phyloP scores from a whole-genome alignment of 2,329 filamentous ascomycete genomes.

The Ceratocystiopsis sp. region DNA sequence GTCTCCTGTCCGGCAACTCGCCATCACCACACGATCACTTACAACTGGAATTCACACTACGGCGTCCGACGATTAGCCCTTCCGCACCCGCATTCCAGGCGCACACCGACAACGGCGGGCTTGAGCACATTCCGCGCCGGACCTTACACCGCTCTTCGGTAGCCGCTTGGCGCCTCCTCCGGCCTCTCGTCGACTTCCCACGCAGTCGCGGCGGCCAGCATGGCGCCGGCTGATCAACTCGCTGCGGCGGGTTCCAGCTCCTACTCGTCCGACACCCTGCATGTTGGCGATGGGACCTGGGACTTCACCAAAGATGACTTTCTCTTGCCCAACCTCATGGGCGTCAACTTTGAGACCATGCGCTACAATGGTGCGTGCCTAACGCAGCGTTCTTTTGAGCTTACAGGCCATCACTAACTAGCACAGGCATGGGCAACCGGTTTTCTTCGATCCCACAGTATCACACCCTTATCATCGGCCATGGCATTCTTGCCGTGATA shows the following conservation, averaged over 20 bases:
- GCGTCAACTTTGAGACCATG: constrained; percentile 67
- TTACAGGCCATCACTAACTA: not conserved
- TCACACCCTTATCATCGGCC: constrained; percentile 50
- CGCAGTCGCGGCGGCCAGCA: constrained; percentile 22
- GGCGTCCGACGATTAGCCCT: too few species aligned
- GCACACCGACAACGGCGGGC: too few species aligned
- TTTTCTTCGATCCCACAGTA: constrained; percentile 55
- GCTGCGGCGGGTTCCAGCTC: constrained; percentile 55
- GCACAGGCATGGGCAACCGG: constrained; percentile 62
- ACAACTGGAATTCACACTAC: too few species aligned
- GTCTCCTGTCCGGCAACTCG: too few species aligned
- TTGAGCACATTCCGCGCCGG: too few species aligned
- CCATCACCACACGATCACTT: too few species aligned
- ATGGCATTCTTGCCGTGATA: constrained; percentile 55
- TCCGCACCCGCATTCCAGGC: too few species aligned
- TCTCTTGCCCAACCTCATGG: constrained; percentile 58
- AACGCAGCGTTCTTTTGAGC: too few species aligned
- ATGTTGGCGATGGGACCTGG: constrained; percentile 72
- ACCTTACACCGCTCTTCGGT: too few species aligned
- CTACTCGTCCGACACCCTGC: constrained; percentile 59
- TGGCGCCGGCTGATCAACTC: constrained; percentile 43
- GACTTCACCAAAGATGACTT: constrained; percentile 62
- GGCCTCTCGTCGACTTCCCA: too few species aligned
- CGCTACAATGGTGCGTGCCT: constrained; percentile 53
- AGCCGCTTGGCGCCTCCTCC: too few species aligned